A percentile compares a stretch with the other conserved stretches of the same genome.
Conservation (phyloP, 2,329 filamentous ascomycete species). For the Albifimbria verrucaria region DNA sequence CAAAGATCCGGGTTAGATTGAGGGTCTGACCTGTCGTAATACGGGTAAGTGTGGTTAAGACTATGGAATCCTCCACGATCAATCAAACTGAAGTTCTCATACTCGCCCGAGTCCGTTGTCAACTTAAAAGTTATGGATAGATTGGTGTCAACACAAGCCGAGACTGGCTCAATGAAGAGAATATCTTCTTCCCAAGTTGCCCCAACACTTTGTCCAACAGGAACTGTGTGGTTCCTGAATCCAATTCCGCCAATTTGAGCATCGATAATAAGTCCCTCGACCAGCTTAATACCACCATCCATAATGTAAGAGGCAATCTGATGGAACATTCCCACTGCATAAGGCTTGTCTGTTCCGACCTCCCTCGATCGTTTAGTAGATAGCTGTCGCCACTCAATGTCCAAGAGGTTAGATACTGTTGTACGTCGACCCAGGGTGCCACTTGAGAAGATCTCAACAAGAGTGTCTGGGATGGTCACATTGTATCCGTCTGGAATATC, state of each 20-base stretch:
- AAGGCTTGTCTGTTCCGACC: neutral
- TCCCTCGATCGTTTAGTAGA: neutral
- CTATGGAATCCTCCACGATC: conserved; percentile 42
- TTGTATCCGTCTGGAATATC: too few relatives aligned
- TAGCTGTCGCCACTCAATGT: neutral
- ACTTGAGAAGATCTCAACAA: neutral
- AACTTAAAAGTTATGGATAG: conserved; percentile 38
- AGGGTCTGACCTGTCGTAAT: conserved; percentile 22
- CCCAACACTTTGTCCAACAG: conserved; percentile 27
- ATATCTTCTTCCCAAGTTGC: conserved; percentile 44
- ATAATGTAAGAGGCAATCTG: conserved; percentile 21
- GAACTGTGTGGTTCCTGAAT: conserved; percentile 41
- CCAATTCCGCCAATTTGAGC: conserved; percentile 37
- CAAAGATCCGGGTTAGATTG: conserved; percentile 33
- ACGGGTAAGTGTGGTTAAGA: conserved; percentile 30
- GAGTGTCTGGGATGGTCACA: too few relatives aligned
- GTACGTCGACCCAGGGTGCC: neutral
- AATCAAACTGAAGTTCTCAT: conserved; percentile 28
- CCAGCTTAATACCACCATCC: conserved; percentile 24
- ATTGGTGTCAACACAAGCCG: conserved; percentile 39
- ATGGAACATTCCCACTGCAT: neutral
- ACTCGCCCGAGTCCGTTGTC: too few relatives aligned
- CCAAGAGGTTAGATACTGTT: neutral
- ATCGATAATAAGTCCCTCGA: conserved; percentile 44
- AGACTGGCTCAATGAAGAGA: conserved; percentile 43